Evolutionary conservation across 306 rosid genomes (phyloP), one percentile per base, ranked within the genome.

Genomic region (Glycine latifolia): DNA sequence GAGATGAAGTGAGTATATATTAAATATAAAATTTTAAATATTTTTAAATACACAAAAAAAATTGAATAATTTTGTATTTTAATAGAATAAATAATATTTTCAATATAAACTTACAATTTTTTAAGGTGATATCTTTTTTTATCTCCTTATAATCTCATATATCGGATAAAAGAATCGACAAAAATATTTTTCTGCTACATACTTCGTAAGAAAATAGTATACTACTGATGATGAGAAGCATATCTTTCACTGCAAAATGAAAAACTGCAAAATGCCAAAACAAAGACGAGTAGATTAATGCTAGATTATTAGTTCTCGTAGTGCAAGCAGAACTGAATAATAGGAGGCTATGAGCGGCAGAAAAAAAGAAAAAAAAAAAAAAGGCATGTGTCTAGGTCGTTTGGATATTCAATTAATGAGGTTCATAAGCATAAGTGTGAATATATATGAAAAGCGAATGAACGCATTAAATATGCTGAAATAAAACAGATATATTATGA

Each of bases 381-480:
- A 56, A 8, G 0, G 62, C 11, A 17, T 8, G 5, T 17, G 39
- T 20, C 13, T 37, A 8, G 10, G 82, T 67, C 76, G 59, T 55
- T 56, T 79, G 60, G 20, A 49, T 70, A 60, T 49, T 80, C 10
- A 80, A 72, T 72, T 50, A 26, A 31, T 14, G 66, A 61, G 41
- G 72, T 33, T 26, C 31, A 26, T 26, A 26, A 26, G 48, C 52
- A 55, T 15, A 37, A 15, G 14, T 48, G 43, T 58, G 52, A 6
- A 13, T 35, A 4, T 20, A 5, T 37, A 13, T 47, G 39, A n/a
- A 56, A 10, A 56, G n/a, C 31, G 35, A 62, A 71, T 6, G 59
- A 73, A 60, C 11, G 55, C 37, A 65, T 65, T 37, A 37, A 65
- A 65, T 37, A 65, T 65, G 48, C 48, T 35, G 68, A 62, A 33